phyloP scores from a whole-genome alignment of 768 basidiomycete genomes.

The Lactifluus rugatus region DNA sequence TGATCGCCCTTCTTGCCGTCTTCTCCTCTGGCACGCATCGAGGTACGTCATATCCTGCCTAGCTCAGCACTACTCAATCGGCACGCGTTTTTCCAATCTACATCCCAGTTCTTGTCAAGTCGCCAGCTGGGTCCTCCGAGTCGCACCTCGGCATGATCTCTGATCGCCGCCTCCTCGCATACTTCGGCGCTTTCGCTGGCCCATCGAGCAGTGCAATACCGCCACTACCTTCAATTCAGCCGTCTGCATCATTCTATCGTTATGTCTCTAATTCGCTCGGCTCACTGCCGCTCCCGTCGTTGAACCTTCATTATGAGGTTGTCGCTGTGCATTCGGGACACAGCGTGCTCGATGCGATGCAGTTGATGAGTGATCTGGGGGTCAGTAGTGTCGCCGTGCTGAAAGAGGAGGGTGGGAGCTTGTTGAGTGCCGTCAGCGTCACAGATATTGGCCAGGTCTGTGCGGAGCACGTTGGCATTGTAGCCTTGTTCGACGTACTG shows the following conservation, averaged over 20 bases:
- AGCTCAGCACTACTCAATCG: neutral
- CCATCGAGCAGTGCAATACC: constrained; percentile 20
- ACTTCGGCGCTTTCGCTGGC: constrained; percentile 48
- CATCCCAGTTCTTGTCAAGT: constrained; percentile 44
- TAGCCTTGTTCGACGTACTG: neutral
- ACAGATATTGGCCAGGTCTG: constrained; percentile 70
- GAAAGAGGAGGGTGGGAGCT: constrained; percentile 49
- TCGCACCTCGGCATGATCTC: constrained; percentile 65
- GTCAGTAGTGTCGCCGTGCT: constrained; percentile 76
- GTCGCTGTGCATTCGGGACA: constrained; percentile 52
- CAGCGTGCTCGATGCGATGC: constrained; percentile 72
- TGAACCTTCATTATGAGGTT: constrained; percentile 53
- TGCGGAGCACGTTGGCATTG: neutral
- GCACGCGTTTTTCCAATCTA: neutral
- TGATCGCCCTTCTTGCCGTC: constrained; percentile 50
- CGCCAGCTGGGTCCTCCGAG: constrained; percentile 31
- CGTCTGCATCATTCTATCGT: constrained; percentile 25
- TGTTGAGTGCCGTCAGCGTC: constrained; percentile 72
- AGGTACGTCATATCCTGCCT: constrained; percentile 32
- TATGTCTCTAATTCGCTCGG: constrained; percentile 47
- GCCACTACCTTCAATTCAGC: neutral
- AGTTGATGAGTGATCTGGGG: constrained; percentile 75
- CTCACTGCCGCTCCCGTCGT: constrained; percentile 50
- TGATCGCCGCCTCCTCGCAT: constrained; percentile 59
- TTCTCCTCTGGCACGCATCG: constrained; percentile 69